A percentile compares a stretch with the other conserved stretches of the same genome.
These are phyloP conservation scores for Aspergillus intermedius DNA, from an alignment of 2,329 filamentous ascomycete genomes.

Conservation along the genomic window DNA sequence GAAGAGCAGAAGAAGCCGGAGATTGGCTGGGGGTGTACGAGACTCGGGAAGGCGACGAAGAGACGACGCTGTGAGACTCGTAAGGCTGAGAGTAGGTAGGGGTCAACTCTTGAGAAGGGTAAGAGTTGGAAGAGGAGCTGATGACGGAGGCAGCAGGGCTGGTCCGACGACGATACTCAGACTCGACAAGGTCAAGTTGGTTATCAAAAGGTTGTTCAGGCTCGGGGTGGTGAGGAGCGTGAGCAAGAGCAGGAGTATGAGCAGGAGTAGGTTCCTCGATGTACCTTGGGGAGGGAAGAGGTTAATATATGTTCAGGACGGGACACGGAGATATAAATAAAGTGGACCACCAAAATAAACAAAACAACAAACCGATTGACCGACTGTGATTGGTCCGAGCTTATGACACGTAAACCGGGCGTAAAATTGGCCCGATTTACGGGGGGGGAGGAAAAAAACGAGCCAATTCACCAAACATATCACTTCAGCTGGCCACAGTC, in stretches of 20 bases:
- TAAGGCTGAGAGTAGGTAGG: slow-evolving; percentile 17
- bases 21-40: slow-evolving; percentile 6
- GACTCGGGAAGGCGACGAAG: slow-evolving; percentile 12
- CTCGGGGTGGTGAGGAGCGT: neutral
- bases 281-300: too few species aligned
- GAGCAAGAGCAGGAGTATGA: neutral
- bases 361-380: too few species aligned
- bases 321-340: too few species aligned
- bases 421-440: too few species aligned
- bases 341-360: too few species aligned
- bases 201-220: slow-evolving; percentile 35
- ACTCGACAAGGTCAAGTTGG: slow-evolving; percentile 49
- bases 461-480: too few species aligned
- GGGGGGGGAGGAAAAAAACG: too few species aligned
- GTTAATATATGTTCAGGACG: too few species aligned
- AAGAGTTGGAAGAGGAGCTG: slow-evolving; percentile 29
- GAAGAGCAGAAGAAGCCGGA: slow-evolving; percentile 30
- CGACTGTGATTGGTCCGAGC: too few species aligned
- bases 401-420: too few species aligned
- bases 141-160: slow-evolving; percentile 48
- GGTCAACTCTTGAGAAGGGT: slow-evolving; percentile 17
- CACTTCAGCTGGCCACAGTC: too few species aligned
- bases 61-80: slow-evolving; percentile 35
- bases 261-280: too few species aligned
- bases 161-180: slow-evolving; percentile 61